phyloP scores from a whole-genome alignment of 202 grass and related monocot species.

The Dendrocalamus latiflorus region DNA sequence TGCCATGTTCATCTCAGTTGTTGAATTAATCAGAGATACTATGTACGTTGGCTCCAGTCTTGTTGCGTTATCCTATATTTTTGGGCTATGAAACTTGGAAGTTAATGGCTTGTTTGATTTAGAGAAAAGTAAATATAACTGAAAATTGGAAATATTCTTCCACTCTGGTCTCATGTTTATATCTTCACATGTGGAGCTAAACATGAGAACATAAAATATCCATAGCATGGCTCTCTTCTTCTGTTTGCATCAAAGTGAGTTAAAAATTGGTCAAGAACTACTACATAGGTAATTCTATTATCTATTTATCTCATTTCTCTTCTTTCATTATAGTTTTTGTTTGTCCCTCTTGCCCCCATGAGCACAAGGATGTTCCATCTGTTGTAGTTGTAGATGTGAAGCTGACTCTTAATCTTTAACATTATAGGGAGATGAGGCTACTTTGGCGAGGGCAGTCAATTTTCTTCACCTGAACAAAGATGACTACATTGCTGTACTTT shows the following conservation, averaged over 20 bases:
- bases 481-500: conserved; percentile 75
- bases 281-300: neutral
- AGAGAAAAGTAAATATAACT: neutral
- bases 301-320: neutral
- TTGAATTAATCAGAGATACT: neutral
- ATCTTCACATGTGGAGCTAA: neutral
- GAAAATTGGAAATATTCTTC: neutral
- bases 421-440: conserved; percentile 71
- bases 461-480: conserved; percentile 70
- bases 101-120: neutral
- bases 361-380: neutral
- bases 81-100: neutral
- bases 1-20: neutral
- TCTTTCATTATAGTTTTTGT: neutral
- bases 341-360: neutral
- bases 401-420: neutral
- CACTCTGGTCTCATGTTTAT: neutral
- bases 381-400: neutral
- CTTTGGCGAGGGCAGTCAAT: conserved; percentile 67
- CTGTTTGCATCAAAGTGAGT: neutral
- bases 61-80: neutral
- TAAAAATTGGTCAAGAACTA: neutral
- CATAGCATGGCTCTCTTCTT: neutral
- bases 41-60: neutral
- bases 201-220: neutral